These are phyloP conservation scores for Thalassiosira exigua DNA, from an alignment of 352 stramenopile species.

Conservation along the genomic window DNA sequence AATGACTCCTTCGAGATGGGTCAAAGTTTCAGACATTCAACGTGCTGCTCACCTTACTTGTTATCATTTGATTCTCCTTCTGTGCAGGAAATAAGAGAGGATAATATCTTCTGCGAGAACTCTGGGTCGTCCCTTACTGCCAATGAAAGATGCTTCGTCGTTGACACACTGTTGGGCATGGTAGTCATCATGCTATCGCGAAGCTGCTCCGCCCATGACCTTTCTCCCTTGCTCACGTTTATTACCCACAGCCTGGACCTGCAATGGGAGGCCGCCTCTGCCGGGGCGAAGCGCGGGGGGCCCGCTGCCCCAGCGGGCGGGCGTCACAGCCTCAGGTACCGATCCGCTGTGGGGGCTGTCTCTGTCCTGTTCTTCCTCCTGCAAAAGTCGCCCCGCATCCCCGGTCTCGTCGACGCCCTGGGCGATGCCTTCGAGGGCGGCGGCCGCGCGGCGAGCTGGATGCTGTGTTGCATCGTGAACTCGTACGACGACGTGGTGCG, in stretches of 20 bases:
- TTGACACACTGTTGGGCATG: conserved; percentile 76
- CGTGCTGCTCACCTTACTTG: not conserved
- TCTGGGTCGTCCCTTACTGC: no score
- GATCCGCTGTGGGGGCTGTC: conserved; percentile 54
- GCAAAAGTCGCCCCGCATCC: conserved; percentile 52
- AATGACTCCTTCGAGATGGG: no score
- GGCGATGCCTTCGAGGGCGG: conserved; percentile 64
- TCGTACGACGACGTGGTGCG: conserved; percentile 74
- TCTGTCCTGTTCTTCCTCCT: conserved; percentile 74
- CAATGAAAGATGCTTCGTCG: conserved; percentile 60
- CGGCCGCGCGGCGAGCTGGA: conserved; percentile 71
- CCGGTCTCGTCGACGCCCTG: conserved; percentile 65
- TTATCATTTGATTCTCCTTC: conserved; percentile 11
- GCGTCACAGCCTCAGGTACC: conserved; percentile 10
- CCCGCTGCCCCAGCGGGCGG: not conserved
- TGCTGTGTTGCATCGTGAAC: conserved; percentile 81
- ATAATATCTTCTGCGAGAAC: conserved; percentile 12
- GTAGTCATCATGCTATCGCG: conserved; percentile 66
- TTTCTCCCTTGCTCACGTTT: conserved; percentile 70
- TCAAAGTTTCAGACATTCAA: no score
- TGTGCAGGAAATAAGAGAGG: conserved; percentile 11
- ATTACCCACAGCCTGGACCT: conserved; percentile 73
- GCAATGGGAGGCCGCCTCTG: conserved; percentile 57
- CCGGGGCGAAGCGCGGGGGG: conserved; percentile 26
- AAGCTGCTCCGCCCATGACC: conserved; percentile 47